phyloP scores from a whole-genome alignment of 345 rosid species.

The Rhodamnia argentea region DNA sequence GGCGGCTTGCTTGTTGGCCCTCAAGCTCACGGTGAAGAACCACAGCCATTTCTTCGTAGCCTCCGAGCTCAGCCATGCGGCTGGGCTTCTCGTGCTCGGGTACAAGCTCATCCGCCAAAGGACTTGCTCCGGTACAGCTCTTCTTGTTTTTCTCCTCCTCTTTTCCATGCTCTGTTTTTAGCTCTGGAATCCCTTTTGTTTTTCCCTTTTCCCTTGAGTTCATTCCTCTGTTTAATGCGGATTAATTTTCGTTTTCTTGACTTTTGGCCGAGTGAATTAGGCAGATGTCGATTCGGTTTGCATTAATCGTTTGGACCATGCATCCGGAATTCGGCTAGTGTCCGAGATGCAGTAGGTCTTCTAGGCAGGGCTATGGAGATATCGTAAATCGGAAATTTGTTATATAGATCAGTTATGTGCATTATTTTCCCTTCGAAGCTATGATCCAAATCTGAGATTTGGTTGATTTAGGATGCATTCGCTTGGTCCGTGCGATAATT shows the following conservation, averaged over 20 bases:
- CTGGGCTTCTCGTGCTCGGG: constrained; percentile 1
- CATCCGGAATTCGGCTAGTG: background rate
- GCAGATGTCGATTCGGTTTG: background rate
- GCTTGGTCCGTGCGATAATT: background rate
- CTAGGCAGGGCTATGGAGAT: background rate
- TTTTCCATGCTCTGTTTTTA: background rate
- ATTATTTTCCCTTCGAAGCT: background rate
- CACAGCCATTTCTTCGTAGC: background rate
- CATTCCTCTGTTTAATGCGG: background rate
- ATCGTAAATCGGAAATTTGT: background rate
- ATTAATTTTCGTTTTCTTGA: background rate
- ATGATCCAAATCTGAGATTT: background rate
- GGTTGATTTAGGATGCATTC: background rate
- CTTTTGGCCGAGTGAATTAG: background rate
- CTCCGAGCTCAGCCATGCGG: constrained; percentile 7
- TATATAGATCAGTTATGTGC: background rate
- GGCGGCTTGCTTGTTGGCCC: background rate
- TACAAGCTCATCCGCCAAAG: constrained; percentile 4
- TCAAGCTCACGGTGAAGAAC: constrained; percentile 1
- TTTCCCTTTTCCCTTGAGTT: background rate
- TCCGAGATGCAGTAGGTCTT: background rate
- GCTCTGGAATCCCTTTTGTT: background rate
- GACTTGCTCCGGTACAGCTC: constrained; percentile 4
- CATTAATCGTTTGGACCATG: background rate
- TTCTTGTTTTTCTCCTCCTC: background rate